Percentiles rank a stretch among this genome's conserved stretches.
Conservation (phyloP, 306 rosid species). For the Trifolium fragiferum region DNA sequence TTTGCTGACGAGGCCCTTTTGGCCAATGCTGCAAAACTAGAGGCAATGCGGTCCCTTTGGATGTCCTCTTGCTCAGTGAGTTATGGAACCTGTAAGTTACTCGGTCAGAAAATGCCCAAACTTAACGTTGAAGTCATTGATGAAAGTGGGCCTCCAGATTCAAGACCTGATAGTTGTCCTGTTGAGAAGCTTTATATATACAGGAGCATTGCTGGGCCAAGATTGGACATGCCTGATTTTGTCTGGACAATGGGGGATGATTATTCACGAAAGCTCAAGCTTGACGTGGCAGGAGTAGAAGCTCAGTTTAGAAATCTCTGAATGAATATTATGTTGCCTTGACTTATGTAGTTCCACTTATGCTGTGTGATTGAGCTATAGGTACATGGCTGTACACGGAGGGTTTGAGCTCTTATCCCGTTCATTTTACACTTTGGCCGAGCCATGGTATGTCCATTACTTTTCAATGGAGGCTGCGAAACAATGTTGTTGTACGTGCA, state of each 20-base stretch:
- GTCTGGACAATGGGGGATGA: constrained; percentile 77
- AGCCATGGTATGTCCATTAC: constrained; percentile 58
- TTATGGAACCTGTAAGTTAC: constrained; percentile 89
- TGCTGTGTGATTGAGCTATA: constrained; percentile 47
- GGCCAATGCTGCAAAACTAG: constrained; percentile 99
- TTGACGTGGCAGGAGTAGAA: constrained; percentile 50
- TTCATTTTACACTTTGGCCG: constrained; percentile 76
- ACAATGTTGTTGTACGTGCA: constrained; percentile 50
- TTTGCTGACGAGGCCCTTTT: constrained; percentile 96
- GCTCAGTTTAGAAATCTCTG: constrained; percentile 45
- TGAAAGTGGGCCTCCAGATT: constrained; percentile 86
- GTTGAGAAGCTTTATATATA: constrained; percentile 91
- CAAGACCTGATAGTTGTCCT: constrained; percentile 70
- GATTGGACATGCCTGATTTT: constrained; percentile 82
- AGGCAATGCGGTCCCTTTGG: constrained; percentile 99
- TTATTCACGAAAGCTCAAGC: constrained; percentile 54
- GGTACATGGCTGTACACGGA: constrained; percentile 48
- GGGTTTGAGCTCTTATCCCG: constrained; percentile 65
- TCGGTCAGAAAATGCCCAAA: constrained; percentile 86
- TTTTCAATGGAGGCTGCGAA: constrained; percentile 48
- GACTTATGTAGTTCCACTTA: constrained; percentile 55
- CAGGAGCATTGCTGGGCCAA: constrained; percentile 76
- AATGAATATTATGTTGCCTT: constrained; percentile 43
- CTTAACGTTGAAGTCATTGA: constrained; percentile 51
- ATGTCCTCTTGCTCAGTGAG: constrained; percentile 96